Base-by-base conservation (phyloP, 1,284 basidiomycete species). In the Sanghuangporus weigelae region DNA sequence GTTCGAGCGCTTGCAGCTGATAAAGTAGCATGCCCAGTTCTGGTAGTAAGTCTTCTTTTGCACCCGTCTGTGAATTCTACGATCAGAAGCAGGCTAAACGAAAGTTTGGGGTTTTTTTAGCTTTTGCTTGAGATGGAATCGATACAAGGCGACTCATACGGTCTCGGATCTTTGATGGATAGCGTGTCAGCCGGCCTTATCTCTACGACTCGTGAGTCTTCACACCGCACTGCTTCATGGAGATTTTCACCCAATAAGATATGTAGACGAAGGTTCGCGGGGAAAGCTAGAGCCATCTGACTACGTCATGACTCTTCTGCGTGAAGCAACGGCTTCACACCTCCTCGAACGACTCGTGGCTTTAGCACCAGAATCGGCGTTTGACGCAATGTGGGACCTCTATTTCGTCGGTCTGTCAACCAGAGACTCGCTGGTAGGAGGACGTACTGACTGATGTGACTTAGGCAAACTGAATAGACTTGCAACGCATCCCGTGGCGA, bases 251-350 rank as follows among this genome's bases (percentile, higher is more conserved):
- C 49, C 49, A 21, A 60, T 57, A 57, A 66, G 57, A 31, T 42
- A 31, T 62, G 23, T 65, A 80, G 82, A 77, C 36, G 72, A 79
- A 10, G 69, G 78, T 53, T 70, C 75, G 16, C 66, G 70, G 19
- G 69, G 68, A 11, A 69, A 72, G 2, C 69, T 75, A 7, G 81
- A 85, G 66, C 71, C 80, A 12, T 91, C 90, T 0, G 90, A 93
- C 69, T 95, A 89, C 71, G 76, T 96, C 54, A 81, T 83, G 6
- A 90, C 91, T 0, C 81, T 96, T 6, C 79, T 96, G 12, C 84
- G 92, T 44, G 92, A 95, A 69, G 83, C 89, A 3, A 93, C 91
- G 0, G 90, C 95, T 1, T 96, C 95, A 0, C 93, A 95, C 71
- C 80, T 96, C 1, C 79, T 95, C 11, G 95, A 97, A 75, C 85